These are phyloP conservation scores for Arthrobotrys musiformis DNA, from an alignment of 2,329 filamentous ascomycete species.

Conservation along the genomic window DNA sequence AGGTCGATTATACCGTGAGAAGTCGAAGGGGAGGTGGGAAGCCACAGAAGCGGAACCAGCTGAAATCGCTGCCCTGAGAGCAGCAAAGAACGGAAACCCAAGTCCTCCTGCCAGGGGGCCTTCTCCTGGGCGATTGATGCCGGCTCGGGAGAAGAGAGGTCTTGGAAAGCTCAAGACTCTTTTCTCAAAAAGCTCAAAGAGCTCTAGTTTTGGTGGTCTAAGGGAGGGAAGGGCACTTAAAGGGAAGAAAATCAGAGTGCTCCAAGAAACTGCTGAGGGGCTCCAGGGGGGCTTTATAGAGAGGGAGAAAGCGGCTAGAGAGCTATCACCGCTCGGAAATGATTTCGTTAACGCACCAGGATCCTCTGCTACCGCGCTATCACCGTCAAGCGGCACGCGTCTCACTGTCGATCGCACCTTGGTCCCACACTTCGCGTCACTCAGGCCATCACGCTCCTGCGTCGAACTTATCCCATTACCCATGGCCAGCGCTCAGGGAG, in stretches of 20 bases:
- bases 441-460: background rate
- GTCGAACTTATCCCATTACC: background rate
- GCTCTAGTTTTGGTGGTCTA: background rate
- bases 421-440: slow-evolving; percentile 18
- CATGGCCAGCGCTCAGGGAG: background rate
- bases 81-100: background rate
- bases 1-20: slow-evolving; percentile 20
- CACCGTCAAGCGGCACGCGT: background rate
- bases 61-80: background rate
- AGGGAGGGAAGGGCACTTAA: slow-evolving; percentile 7
- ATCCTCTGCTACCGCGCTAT: background rate
- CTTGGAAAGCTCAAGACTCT: background rate
- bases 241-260: slow-evolving; percentile 15
- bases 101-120: background rate
- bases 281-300: slow-evolving; percentile 29
- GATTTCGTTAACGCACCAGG: background rate
- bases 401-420: background rate
- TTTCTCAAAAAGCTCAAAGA: background rate
- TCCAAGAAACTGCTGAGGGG: slow-evolving; percentile 19
- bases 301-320: background rate
- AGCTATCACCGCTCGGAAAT: background rate
- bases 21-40: slow-evolving; percentile 25
- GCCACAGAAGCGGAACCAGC: background rate
- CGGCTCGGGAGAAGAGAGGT: background rate
- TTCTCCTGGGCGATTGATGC: background rate